These are phyloP conservation scores for Phaeosphaeria sp. DNA, from an alignment of 2,329 filamentous ascomycete species.

Conservation along the genomic window DNA sequence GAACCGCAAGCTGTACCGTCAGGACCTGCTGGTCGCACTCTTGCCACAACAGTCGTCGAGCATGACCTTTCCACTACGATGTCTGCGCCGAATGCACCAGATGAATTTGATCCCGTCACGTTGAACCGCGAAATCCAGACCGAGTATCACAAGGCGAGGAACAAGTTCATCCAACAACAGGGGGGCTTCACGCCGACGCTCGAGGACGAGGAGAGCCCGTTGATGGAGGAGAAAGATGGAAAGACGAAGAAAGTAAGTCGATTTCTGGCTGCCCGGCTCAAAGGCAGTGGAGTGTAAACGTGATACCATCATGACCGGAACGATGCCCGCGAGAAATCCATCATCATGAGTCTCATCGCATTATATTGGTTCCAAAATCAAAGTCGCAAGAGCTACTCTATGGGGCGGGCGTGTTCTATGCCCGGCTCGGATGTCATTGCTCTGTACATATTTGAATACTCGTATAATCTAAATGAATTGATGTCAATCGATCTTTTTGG, in stretches of 20 bases:
- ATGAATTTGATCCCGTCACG: conserved; percentile 70
- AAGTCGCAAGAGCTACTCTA: conserved; percentile 37
- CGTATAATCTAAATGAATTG: too few relatives aligned
- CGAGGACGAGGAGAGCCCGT: conserved; percentile 69
- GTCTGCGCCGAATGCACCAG: conserved; percentile 47
- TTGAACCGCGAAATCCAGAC: conserved; percentile 78
- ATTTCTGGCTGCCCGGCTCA: conserved; percentile 74
- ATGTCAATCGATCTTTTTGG: too few relatives aligned
- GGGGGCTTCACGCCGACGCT: conserved; percentile 77
- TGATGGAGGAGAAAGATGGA: conserved; percentile 70
- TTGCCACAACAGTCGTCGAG: conserved; percentile 67
- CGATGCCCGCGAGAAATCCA: conserved; percentile 49
- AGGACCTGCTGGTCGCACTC: conserved; percentile 55
- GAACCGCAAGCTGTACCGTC: conserved; percentile 41
- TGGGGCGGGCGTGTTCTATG: conserved; percentile 38
- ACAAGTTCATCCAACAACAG: conserved; percentile 80
- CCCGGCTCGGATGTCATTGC: conserved; percentile 37
- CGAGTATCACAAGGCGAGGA: conserved; percentile 84
- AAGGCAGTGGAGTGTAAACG: conserved; percentile 37
- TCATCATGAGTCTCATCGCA: conserved; percentile 45
- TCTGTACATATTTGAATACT: conserved; percentile 26
- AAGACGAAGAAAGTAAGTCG: conserved; percentile 68
- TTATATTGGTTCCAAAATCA: conserved; percentile 47
- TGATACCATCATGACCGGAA: conserved; percentile 24
- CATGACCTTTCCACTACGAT: conserved; percentile 43